Conservation (phyloP, 2,329 filamentous ascomycete species). For the Aspergillus uvarum region DNA sequence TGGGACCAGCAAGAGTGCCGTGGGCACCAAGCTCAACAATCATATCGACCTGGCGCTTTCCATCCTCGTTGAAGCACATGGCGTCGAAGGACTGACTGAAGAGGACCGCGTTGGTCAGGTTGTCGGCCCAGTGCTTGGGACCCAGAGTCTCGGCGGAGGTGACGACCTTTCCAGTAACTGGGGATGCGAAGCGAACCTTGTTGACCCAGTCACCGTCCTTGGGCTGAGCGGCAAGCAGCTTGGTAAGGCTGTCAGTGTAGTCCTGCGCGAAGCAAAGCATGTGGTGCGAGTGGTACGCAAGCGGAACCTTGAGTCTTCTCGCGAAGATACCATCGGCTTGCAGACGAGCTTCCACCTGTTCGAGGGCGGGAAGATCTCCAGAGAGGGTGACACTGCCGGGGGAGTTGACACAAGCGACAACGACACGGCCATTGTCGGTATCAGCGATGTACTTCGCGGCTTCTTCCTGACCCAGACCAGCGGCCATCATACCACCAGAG, state of each 20-base stretch:
- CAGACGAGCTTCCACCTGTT: background rate
- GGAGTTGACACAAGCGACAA: conserved; percentile 12
- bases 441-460: background rate
- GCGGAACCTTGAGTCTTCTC: conserved; percentile 25
- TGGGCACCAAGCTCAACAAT: conserved; percentile 37
- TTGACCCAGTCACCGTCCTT: background rate
- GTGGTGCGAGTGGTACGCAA: conserved; percentile 12
- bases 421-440: background rate
- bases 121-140: too few relatives aligned
- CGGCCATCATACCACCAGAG: conserved; percentile 30
- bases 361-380: conserved; percentile 7
- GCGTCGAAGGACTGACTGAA: background rate
- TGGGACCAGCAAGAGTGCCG: conserved; percentile 28
- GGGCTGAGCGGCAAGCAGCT: background rate
- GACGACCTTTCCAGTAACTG: too few relatives aligned
- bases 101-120: too few relatives aligned
- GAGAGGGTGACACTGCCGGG: conserved; percentile 8
- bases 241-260: conserved; percentile 22
- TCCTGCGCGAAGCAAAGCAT: conserved; percentile 21
- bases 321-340: background rate
- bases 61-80: background rate
- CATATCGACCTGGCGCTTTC: background rate
- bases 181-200: background rate
- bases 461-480: conserved; percentile 17
- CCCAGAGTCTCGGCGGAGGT: too few relatives aligned